Base-by-base conservation (phyloP, 169 alveolate genomes). In the Plasmodium ovale region DNA sequence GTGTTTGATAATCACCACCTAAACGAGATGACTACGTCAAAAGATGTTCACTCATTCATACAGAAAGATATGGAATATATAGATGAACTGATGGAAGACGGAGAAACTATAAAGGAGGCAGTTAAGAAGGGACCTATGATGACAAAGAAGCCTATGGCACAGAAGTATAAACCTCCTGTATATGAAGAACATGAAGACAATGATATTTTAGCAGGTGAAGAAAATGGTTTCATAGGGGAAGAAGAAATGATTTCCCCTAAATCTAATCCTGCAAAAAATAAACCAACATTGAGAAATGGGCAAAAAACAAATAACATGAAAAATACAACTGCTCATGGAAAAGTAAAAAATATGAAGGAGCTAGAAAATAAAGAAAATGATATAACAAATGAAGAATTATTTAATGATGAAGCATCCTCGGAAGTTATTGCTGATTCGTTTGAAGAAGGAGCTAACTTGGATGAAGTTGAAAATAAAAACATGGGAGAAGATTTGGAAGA, bases 1-100 rank as follows among this genome's bases (percentile, higher is more conserved):
- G 12, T 33, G 33, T 68, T 68, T 62, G 91, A 85, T 25, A 70
- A 85, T 35, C 33, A 69, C 25, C 58, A 85, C 51, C 25, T 70
- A 29, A 56, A 85, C 42, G 25, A 85, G 25, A 68, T 85, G 1
- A 25, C 1, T 23, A 12, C 14, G 19, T 39, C 73, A 12, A 19
- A 3, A 16, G 67, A 68, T 56, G 35, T 58, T 3, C 70, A 69
- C 39, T 53, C 91, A 3, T 85, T 85, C 35, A 44, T 85, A 39
- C 87, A 85, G 42, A 67, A 53, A 4, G 74, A 85, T 29, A 21
- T 58, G 25, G 23, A 47, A 14, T 85, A 23, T 53, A 12, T 68
- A 3, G 65, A 85, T 23, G 68, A 85, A 21, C 9, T 85, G 0
- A 35, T 85, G 1, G 73, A 85, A 42, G 73, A 58, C 16, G 62